phyloP scores from a whole-genome alignment of 2,329 filamentous ascomycete genomes.

The Aspergillaceae sp. region DNA sequence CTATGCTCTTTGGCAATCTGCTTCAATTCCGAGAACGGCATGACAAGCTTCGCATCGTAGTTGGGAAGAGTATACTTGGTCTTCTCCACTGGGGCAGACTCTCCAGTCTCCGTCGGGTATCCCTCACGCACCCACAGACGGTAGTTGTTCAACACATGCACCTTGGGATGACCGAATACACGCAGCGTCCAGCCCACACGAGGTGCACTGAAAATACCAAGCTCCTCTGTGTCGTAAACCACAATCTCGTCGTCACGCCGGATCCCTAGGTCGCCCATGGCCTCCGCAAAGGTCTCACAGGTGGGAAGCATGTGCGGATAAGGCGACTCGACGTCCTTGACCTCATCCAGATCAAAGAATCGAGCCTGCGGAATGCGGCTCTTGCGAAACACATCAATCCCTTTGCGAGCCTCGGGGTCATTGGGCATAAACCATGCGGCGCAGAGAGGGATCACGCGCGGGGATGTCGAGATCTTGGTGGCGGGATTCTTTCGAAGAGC shows the following conservation, averaged over 20 bases:
- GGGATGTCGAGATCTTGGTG: conserved; percentile 68
- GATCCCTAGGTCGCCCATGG: conserved; percentile 85
- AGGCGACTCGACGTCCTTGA: conserved; percentile 77
- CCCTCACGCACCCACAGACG: conserved; percentile 83
- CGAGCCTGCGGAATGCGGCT: conserved; percentile 79
- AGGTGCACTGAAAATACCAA: conserved; percentile 90
- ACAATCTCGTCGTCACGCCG: conserved; percentile 80
- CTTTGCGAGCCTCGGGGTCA: conserved; percentile 63
- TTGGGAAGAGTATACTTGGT: conserved; percentile 44
- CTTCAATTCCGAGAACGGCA: conserved; percentile 72
- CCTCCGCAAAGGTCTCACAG: conserved; percentile 68
- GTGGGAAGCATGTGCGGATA: conserved; percentile 96
- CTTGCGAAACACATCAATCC: conserved; percentile 70
- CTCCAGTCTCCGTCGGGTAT: conserved; percentile 70
- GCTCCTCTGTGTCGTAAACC: conserved; percentile 84
- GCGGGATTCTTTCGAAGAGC: conserved; percentile 76
- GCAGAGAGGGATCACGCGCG: conserved; percentile 79
- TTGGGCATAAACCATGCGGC: conserved; percentile 96
- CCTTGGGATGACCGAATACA: conserved; percentile 78
- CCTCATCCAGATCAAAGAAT: conserved; percentile 92
- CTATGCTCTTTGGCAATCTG: conserved; percentile 66
- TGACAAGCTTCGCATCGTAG: conserved; percentile 58
- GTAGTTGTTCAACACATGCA: conserved; percentile 94
- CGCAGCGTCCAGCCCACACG: conserved; percentile 88
- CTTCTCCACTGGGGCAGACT: conserved; percentile 29